Percentiles rank a stretch among this genome's conserved stretches.
Evolutionary conservation across 306 rosid species (phyloP).

Genomic region (Betula pendula): DNA sequence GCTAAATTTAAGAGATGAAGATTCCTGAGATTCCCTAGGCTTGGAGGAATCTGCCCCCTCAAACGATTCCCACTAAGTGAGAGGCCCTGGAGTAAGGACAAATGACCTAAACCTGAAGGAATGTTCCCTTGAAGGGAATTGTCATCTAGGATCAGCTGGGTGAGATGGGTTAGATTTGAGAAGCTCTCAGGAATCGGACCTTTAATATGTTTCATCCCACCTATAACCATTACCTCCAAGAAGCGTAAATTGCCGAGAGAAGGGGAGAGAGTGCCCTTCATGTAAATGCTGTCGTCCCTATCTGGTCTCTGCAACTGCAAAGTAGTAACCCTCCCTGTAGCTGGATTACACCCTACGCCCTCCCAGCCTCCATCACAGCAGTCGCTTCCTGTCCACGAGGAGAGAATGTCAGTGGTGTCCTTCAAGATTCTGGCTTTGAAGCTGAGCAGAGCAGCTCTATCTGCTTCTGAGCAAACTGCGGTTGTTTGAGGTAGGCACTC

Average conservation of each 20-base stretch:
- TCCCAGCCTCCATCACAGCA: conserved; percentile 98
- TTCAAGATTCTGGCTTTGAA: conserved; percentile 63
- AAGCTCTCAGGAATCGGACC: conserved; percentile 77
- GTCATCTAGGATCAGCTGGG: conserved; percentile 71
- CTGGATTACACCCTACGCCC: conserved; percentile 75
- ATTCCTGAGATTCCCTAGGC: conserved; percentile 56
- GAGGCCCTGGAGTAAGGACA: conserved; percentile 67
- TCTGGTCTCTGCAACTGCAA: conserved; percentile 79
- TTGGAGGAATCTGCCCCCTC: conserved; percentile 73
- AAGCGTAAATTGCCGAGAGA: conserved; percentile 69
- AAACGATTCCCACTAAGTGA: conserved; percentile 72
- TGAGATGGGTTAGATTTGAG: conserved; percentile 67
- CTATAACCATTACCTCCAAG: conserved; percentile 78
- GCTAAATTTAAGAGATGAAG: conserved; percentile 68
- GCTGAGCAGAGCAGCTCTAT: conserved; percentile 81
- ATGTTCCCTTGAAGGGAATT: conserved; percentile 74
- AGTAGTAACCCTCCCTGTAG: conserved; percentile 70
- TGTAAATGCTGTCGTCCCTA: conserved; percentile 42
- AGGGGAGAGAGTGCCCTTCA: conserved; percentile 84
- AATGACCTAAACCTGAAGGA: conserved; percentile 72
- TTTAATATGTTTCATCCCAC: conserved; percentile 76
- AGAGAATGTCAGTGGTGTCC: conserved; percentile 74
- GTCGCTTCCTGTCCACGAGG: conserved; percentile 73
- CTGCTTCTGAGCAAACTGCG: conserved; percentile 69
- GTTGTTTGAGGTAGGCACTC: conserved; percentile 30